Evolutionary conservation across 805 yeast species (phyloP).

Genomic region (Kuraishia hungarica): DNA sequence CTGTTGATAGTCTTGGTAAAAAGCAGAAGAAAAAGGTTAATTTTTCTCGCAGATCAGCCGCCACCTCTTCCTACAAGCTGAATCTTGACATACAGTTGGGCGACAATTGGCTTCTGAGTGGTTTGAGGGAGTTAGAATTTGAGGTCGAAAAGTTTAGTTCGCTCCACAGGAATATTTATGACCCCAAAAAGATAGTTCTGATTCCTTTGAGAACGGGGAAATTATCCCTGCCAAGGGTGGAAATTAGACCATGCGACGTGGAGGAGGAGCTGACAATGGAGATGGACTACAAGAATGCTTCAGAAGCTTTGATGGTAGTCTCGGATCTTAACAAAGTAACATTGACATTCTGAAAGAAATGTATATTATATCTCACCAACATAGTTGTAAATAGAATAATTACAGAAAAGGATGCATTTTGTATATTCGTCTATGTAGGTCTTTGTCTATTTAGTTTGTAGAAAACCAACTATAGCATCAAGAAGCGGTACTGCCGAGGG

Average conservation of each 20-base stretch:
- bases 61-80: conserved; percentile 5
- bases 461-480: conserved; percentile 17
- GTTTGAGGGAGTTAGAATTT: conserved; percentile 50
- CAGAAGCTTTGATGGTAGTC: conserved; percentile 61
- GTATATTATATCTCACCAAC: not conserved
- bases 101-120: conserved; percentile 79
- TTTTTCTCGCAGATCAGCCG: not conserved
- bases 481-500: conserved; percentile 64
- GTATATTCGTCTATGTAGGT: no score
- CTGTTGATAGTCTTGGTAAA: conserved; percentile 2
- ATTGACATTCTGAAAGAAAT: conserved; percentile 37
- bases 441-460: not conserved
- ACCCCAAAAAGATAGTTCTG: conserved; percentile 33
- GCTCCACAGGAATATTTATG: conserved; percentile 1
- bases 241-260: conserved; percentile 27
- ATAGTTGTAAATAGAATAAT: not conserved
- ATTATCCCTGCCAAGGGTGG: conserved; percentile 55
- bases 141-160: conserved; percentile 17
- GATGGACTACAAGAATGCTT: conserved; percentile 57
- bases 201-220: conserved; percentile 77
- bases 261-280: conserved; percentile 38
- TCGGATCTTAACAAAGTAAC: conserved; percentile 60
- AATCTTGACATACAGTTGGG: conserved; percentile 15
- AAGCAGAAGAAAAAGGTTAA: conserved; percentile 18
- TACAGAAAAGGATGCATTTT: not conserved